phyloP scores from a whole-genome alignment of 306 rosid genomes.

The Lupinus albus region DNA sequence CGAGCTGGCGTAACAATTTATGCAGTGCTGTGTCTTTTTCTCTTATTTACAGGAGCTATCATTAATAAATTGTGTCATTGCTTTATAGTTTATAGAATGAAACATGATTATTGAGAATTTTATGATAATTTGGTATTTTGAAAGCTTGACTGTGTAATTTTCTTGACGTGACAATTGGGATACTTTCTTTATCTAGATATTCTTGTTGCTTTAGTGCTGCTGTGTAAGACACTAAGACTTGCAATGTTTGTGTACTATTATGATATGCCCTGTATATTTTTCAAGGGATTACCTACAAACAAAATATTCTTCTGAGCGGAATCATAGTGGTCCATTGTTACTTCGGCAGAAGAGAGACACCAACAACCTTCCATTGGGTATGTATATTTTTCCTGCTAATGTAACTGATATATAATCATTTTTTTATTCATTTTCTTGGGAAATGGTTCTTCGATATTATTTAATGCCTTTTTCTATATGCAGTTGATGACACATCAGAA shows the following conservation, averaged over 20 bases:
- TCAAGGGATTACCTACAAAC: constrained; percentile 80
- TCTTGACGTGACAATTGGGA: constrained; percentile 24
- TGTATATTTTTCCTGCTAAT: constrained; percentile 31
- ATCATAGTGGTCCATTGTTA: constrained; percentile 77
- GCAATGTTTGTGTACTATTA: constrained; percentile 11
- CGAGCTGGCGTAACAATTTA: constrained; percentile 18
- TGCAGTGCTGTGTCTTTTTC: neutral
- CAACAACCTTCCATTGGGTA: constrained; percentile 68
- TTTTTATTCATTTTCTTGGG: constrained; percentile 17
- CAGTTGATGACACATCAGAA: constrained; percentile 88
- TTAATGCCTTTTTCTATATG: constrained; percentile 28
- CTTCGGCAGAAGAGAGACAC: constrained; percentile 75
- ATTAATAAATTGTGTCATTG: neutral
- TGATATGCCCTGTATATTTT: constrained; percentile 39
- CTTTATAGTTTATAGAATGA: constrained; percentile 25
- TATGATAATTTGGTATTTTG: constrained; percentile 27
- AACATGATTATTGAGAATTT: constrained; percentile 25
- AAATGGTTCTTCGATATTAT: constrained; percentile 15
- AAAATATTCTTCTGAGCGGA: constrained; percentile 65
- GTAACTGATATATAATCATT: constrained; percentile 20
- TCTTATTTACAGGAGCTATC: constrained; percentile 17
- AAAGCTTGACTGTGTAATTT: constrained; percentile 15
- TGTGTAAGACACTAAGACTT: constrained; percentile 33
- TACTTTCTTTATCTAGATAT: constrained; percentile 15
- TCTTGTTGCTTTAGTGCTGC: constrained; percentile 27